Base-by-base conservation (phyloP, 176 grass and related monocot genomes). In the Eremochloa ophiuroides region DNA sequence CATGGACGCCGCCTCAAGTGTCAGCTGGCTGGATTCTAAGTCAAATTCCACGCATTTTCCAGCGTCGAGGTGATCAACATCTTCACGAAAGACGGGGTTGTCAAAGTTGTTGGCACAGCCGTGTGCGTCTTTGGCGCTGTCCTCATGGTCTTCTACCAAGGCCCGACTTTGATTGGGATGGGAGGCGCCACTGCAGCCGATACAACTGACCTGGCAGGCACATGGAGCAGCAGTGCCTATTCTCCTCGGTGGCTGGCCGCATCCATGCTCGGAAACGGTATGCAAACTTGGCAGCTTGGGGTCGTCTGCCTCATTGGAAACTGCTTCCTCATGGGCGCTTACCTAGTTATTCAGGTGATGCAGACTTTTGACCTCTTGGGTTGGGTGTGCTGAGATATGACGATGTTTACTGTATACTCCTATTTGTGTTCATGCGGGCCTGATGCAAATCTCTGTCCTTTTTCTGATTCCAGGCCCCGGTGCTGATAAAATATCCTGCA, bases 331-430 rank as follows among this genome's bases (percentile, higher is more conserved):
- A 95, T 99, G 96, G 91, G 91, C 26, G 86, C 88, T 71, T 99
- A 99, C 78, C 79, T 99, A 10, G 96, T 95, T 80, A 88, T 95
- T 22, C 94, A 97, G 94, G 94, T 97, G 83, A 59, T 16, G 3
- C 71, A 63, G 35, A 78, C 30, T n/a, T n/a, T n/a, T n/a, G n/a
- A n/a, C n/a, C n/a, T n/a, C n/a, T n/a, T n/a, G n/a, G n/a, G n/a
- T n/a, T n/a, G n/a, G n/a, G n/a, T n/a, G n/a, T n/a, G n/a, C 55
- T 25, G 31, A 23, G 17, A 39, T 55, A n/a, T 7, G 17, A 26
- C n/a, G n/a, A 44, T 22, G 22, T 35, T n/a, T 33, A 55, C 7
- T 22, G 51, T n/a, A 27, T n/a, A n/a, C n/a, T n/a, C n/a, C n/a
- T 53, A 13, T 76, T 4, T 80, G 11, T 44, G 18, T 16, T 46